Base-by-base conservation (phyloP, 2,329 filamentous ascomycete genomes). In the Stromatinia cepivora region DNA sequence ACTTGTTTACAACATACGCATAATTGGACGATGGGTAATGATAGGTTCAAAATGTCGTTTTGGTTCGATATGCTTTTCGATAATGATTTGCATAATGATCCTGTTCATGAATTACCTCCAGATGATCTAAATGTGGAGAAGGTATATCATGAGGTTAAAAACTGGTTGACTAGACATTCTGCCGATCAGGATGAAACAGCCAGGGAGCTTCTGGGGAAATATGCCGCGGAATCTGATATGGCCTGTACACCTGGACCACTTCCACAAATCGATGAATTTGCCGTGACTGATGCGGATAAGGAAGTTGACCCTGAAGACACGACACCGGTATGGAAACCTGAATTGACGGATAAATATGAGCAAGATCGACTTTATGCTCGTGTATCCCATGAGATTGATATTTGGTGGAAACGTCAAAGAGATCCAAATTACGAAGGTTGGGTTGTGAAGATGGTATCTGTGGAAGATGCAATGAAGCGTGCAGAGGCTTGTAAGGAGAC, bases 21-120 rank as follows among this genome's bases (percentile, higher is more conserved):
- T 73, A 90, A 90, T 77, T 90, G 88, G 87, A 88, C 87, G 0
- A 87, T 88, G 69, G 89, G 89, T 71, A 88, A 90, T 74, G 88
- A 90, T 75, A 81, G 88, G 48, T 90, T 90, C 78, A 90, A 90
- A 77, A 90, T 90, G 87, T 83, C 85, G 0, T 90, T 90, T 71
- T 90, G 88, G 88, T 86, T 86, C 69, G 86, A 88, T 67, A 86
- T 90, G 39, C 79, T 90, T 10, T 89, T 89, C 67, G 87, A 90
- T 67, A 86, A 85, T 53, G 81, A 87, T 42, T 64, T 78, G 39
- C 82, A 84, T 2, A 84, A 87, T 50, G 86, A 88, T 69, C 80
- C 80, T 3, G 79, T 85, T n/a, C 79, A 82, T 42, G 84, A 87
- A 66, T 82, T 83, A 57, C 82, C 82, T 15, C 74, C 73, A 6